These are phyloP conservation scores for Plasmodium falciparum DNA, from an alignment of 169 alveolate genomes.

Conservation along the genomic window DNA sequence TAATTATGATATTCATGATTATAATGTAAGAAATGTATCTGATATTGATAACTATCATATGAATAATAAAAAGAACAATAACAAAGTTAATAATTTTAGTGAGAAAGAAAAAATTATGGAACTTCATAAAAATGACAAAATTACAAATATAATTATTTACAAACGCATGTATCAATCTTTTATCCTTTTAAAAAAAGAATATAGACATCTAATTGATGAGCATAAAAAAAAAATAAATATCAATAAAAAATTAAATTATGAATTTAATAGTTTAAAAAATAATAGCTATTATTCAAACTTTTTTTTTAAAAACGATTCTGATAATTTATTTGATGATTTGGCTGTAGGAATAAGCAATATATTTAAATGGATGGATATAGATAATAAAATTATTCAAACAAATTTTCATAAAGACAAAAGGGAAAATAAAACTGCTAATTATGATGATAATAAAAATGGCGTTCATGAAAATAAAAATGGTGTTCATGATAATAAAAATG, in stretches of 20 bases:
- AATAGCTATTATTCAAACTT: constrained; percentile 55
- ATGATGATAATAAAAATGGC: neutral
- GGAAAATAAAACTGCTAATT: neutral
- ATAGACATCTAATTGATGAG: constrained; percentile 27
- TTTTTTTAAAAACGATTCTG: constrained; percentile 64
- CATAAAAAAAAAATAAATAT: constrained; percentile 28
- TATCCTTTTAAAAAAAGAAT: constrained; percentile 33
- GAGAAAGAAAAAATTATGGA: constrained; percentile 45
- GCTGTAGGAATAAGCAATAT: constrained; percentile 61
- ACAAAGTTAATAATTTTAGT: neutral
- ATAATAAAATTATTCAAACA: constrained; percentile 32
- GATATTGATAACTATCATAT: neutral
- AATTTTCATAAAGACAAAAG: neutral
- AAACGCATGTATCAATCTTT: constrained; percentile 74
- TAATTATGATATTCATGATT: neutral
- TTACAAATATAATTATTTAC: constrained; percentile 49
- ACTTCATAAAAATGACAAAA: constrained; percentile 42
- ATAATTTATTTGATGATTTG: constrained; percentile 65
- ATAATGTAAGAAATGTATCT: neutral
- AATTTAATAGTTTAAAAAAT: constrained; percentile 41
- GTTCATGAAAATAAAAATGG: neutral
- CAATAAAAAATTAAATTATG: constrained; percentile 72
- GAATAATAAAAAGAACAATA: neutral
- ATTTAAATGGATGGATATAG: constrained; percentile 69
- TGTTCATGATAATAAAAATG: neutral